phyloP scores from a whole-genome alignment of 805 yeast genomes.

The Metschnikowia similis region DNA sequence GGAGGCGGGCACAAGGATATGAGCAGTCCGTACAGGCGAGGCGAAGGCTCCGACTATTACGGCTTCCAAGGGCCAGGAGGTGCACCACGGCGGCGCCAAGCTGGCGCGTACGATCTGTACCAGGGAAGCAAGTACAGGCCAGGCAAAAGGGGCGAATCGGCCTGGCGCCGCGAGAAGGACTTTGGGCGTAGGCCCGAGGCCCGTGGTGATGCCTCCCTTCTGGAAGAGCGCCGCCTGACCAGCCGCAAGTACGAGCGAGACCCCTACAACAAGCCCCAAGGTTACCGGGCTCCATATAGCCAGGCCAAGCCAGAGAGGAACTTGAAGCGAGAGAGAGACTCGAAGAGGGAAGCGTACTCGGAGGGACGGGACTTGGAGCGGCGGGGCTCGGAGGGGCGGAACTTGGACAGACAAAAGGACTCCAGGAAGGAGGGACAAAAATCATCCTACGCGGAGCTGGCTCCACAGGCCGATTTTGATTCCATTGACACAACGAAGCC shows the following conservation, averaged over 20 bases:
- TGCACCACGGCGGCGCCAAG: slow-evolving; percentile 4
- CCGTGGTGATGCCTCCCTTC: background rate
- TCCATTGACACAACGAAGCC: background rate
- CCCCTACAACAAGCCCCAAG: background rate
- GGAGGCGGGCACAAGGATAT: slow-evolving; percentile 1
- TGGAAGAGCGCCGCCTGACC: slow-evolving; percentile 10
- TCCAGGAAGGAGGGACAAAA: background rate
- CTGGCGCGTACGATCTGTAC: slow-evolving; percentile 9
- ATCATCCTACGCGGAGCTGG: background rate
- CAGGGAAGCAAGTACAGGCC: slow-evolving; percentile 16
- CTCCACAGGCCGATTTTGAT: background rate
- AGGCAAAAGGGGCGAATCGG: background rate
- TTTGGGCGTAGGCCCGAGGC: background rate
- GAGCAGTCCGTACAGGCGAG: slow-evolving; percentile 3
- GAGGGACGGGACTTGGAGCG: background rate
- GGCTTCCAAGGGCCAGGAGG: slow-evolving; percentile 8
- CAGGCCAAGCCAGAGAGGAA: background rate
- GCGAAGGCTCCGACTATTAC: slow-evolving; percentile 11
- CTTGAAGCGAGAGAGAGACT: background rate
- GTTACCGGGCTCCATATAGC: background rate
- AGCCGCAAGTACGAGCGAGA: slow-evolving; percentile 8
- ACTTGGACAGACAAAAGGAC: background rate
- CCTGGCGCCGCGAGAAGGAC: slow-evolving; percentile 2
- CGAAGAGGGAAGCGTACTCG: background rate
- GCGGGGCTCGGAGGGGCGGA: background rate